Evolutionary conservation across 805 yeast species (phyloP).

Genomic region (Monosporozyma aquatica): DNA sequence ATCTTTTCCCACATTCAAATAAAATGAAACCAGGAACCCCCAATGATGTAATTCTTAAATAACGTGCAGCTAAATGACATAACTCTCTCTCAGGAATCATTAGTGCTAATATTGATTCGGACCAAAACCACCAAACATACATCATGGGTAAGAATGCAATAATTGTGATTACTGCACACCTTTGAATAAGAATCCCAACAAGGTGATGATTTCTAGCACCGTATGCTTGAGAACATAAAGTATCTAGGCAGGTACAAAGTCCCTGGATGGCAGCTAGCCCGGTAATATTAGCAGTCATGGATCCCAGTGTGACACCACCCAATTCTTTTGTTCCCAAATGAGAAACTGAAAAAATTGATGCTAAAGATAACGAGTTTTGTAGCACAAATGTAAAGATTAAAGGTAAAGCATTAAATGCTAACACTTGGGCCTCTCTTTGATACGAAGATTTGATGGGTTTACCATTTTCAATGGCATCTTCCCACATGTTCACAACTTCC

Average conservation of each 20-base stretch:
- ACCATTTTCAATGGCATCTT: slow-evolving; percentile 26
- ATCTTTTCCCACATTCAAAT: slow-evolving; percentile 64
- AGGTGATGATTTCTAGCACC: slow-evolving; percentile 56
- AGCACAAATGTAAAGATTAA: slow-evolving; percentile 56
- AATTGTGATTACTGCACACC: slow-evolving; percentile 57
- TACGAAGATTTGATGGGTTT: slow-evolving; percentile 22
- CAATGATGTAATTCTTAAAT: slow-evolving; percentile 44
- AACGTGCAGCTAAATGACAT: slow-evolving; percentile 47
- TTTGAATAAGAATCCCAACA: slow-evolving; percentile 60
- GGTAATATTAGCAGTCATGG: slow-evolving; percentile 71
- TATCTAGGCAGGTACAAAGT: slow-evolving; percentile 68
- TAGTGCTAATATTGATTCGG: slow-evolving; percentile 39
- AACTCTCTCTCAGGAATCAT: slow-evolving; percentile 39
- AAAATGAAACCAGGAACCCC: slow-evolving; percentile 69
- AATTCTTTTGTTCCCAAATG: slow-evolving; percentile 60
- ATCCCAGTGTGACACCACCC: slow-evolving; percentile 66
- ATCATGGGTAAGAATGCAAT: slow-evolving; percentile 46
- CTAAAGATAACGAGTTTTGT: slow-evolving; percentile 66
- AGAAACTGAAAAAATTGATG: slow-evolving; percentile 71
- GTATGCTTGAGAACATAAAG: slow-evolving; percentile 69
- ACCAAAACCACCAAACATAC: slow-evolving; percentile 50
- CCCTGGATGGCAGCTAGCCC: slow-evolving; percentile 73
- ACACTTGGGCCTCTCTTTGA: slow-evolving; percentile 38
- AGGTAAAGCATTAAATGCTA: slow-evolving; percentile 45
- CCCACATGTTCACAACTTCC: slow-evolving; percentile 25